These are phyloP conservation scores for Fusarium metavorans DNA, from an alignment of 2,329 filamentous ascomycete genomes.

Conservation along the genomic window DNA sequence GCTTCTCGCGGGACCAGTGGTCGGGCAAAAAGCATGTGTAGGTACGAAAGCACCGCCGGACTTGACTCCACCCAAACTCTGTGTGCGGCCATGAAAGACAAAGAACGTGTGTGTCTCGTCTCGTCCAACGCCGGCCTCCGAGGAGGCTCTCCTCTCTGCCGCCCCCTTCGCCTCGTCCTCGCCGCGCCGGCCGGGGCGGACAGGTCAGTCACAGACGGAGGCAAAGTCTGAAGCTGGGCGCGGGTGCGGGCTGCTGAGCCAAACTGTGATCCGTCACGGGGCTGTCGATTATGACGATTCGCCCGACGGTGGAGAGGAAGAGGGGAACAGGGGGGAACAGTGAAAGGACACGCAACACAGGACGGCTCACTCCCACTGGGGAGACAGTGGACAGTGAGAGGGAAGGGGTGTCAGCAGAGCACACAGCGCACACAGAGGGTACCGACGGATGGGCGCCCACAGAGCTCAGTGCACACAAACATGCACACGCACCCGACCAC, in stretches of 20 bases:
- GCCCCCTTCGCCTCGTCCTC: conserved; percentile 6
- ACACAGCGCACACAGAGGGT: conserved; percentile 15
- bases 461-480: conserved; percentile 12
- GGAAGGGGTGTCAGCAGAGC: conserved; percentile 45
- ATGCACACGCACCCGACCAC: conserved; percentile 12
- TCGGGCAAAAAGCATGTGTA: conserved; percentile 28
- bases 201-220: conserved; percentile 24
- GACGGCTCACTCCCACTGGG: conserved; percentile 16
- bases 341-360: conserved; percentile 38
- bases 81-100: conserved; percentile 23
- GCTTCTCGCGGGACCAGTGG: conserved; percentile 1
- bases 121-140: conserved; percentile 29
- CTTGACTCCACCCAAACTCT: conserved; percentile 36
- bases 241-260: conserved; percentile 7
- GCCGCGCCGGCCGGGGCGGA: conserved; percentile 32
- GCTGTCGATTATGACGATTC: conserved; percentile 42
- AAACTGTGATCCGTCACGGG: conserved; percentile 43
- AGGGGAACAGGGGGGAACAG: conserved; percentile 20
- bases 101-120: conserved; percentile 1
- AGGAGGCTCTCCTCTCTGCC: conserved; percentile 7
- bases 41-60: conserved; percentile 19
- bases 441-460: conserved; percentile 14
- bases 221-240: conserved; percentile 35
- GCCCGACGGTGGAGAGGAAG: conserved; percentile 39
- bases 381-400: neutral